Conservation (phyloP, 1,139 yeast genomes). For the Geotrichum armillariae region DNA sequence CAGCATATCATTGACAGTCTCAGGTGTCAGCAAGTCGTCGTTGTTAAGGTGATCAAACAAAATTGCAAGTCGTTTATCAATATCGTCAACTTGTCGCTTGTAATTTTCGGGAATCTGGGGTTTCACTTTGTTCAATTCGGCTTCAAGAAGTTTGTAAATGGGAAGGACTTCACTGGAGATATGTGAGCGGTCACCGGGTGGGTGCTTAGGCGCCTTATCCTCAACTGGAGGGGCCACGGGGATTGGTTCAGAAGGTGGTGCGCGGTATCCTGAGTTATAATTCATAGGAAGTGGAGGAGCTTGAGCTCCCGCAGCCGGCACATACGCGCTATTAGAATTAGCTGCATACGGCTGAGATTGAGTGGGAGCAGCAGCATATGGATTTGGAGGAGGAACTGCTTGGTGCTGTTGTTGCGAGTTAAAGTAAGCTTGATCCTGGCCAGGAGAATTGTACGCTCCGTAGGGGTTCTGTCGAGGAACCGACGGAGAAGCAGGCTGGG, state of each 20-base stretch:
- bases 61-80: conserved; percentile 76
- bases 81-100: conserved; percentile 71
- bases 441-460: conserved; percentile 18
- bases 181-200: conserved; percentile 71
- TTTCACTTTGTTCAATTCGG: conserved; percentile 59
- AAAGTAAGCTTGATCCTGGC: conserved; percentile 19
- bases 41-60: conserved; percentile 81
- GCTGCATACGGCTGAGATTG: conserved; percentile 27
- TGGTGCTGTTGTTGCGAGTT: conserved; percentile 21
- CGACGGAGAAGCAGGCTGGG: conserved; percentile 26
- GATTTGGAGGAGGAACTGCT: conserved; percentile 28
- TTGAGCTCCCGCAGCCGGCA: too few species aligned
- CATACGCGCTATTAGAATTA: conserved; percentile 33
- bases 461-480: conserved; percentile 23
- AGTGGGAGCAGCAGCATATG: conserved; percentile 24
- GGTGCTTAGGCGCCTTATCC: conserved; percentile 46
- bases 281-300: conserved; percentile 5
- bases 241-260: conserved; percentile 28
- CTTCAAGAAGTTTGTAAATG: conserved; percentile 57
- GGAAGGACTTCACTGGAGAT: conserved; percentile 59
- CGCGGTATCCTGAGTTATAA: too few species aligned
- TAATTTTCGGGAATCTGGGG: conserved; percentile 79
- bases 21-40: conserved; percentile 60
- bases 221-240: conserved; percentile 36
- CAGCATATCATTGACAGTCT: conserved; percentile 56